phyloP scores from a whole-genome alignment of 2,329 filamentous ascomycete genomes.

The Corynespora cassiicola region DNA sequence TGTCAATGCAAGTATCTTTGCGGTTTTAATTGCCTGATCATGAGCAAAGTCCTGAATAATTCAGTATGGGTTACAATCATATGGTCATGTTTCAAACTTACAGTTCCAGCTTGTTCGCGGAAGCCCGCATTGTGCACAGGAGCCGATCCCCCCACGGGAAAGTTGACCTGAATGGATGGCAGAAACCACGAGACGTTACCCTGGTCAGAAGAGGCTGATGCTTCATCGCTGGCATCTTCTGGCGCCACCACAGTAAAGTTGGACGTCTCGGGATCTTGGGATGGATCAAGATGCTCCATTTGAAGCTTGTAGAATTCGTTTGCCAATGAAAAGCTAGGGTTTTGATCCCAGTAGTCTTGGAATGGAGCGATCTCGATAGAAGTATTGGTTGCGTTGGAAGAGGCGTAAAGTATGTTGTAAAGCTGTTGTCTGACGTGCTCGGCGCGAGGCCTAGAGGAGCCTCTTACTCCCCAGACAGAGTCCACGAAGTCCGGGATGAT shows the following conservation, averaged over 20 bases:
- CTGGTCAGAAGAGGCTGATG: constrained; percentile 14
- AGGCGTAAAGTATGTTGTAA: constrained; percentile 6
- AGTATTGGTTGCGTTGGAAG: constrained; percentile 5
- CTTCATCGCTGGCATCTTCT: constrained; percentile 3
- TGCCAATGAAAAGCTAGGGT: constrained; percentile 4
- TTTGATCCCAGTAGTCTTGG: constrained; percentile 9
- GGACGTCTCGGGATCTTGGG: constrained; percentile 1
- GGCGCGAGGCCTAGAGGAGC: constrained; percentile 3
- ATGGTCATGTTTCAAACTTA: too few relatives aligned
- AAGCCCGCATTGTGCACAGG: constrained; percentile 10
- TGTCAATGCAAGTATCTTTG: constrained; percentile 14
- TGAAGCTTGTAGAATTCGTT: constrained; percentile 4
- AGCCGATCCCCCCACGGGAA: constrained; percentile 7
- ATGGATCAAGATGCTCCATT: constrained; percentile 4
- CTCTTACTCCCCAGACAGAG: constrained; percentile 8
- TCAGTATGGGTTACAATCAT: too few relatives aligned
- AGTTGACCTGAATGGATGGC: constrained; percentile 14
- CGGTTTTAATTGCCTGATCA: constrained; percentile 12
- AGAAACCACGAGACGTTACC: constrained; percentile 23
- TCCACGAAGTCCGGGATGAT: constrained; percentile 8
- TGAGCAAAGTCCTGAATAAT: constrained; percentile 11
- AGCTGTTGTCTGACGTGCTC: constrained; percentile 9
- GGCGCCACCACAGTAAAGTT: constrained; percentile 6
- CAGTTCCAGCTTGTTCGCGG: constrained; percentile 9
- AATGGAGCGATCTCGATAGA: constrained; percentile 6